These are phyloP conservation scores for Auricularia sp. DNA, from an alignment of 768 basidiomycete genomes.

Conservation along the genomic window DNA sequence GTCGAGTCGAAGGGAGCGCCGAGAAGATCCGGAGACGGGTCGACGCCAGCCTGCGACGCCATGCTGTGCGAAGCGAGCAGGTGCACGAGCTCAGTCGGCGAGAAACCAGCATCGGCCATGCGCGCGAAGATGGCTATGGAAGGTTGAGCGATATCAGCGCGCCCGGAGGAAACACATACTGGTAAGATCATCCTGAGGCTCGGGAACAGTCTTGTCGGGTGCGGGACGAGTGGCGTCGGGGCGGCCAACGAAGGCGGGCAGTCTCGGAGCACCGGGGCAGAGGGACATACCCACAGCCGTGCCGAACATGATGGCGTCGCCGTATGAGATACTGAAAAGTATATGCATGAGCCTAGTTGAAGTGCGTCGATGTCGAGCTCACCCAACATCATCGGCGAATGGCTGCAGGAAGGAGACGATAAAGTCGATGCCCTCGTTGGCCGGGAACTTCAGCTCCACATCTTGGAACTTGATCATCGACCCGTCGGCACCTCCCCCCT, in stretches of 20 bases:
- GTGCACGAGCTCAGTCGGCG: too few species aligned
- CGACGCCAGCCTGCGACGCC: constrained; percentile 9
- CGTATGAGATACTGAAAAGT: constrained; percentile 19
- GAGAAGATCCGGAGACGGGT: constrained; percentile 10
- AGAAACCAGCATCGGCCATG: too few species aligned
- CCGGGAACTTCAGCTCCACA: constrained; percentile 3
- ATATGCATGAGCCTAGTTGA: neutral
- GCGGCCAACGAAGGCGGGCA: too few species aligned
- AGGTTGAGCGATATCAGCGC: constrained; percentile 12
- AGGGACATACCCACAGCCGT: constrained; percentile 33
- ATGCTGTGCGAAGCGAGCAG: neutral
- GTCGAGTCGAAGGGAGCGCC: constrained; percentile 39
- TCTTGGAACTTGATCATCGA: constrained; percentile 9
- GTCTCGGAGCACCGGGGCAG: constrained; percentile 33
- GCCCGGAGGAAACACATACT: constrained; percentile 12
- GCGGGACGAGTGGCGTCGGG: too few species aligned
- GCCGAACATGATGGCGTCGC: constrained; percentile 34
- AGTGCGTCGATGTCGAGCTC: neutral
- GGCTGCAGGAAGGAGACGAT: constrained; percentile 10
- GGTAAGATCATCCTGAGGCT: constrained; percentile 15
- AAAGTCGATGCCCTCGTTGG: constrained; percentile 11
- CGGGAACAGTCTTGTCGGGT: too few species aligned
- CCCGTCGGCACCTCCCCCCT: constrained; percentile 16
- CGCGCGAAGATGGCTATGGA: constrained; percentile 17
- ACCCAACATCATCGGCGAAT: constrained; percentile 1